Conservation (phyloP, 2,329 filamentous ascomycete species). For the Fusarium nisikadoi region DNA sequence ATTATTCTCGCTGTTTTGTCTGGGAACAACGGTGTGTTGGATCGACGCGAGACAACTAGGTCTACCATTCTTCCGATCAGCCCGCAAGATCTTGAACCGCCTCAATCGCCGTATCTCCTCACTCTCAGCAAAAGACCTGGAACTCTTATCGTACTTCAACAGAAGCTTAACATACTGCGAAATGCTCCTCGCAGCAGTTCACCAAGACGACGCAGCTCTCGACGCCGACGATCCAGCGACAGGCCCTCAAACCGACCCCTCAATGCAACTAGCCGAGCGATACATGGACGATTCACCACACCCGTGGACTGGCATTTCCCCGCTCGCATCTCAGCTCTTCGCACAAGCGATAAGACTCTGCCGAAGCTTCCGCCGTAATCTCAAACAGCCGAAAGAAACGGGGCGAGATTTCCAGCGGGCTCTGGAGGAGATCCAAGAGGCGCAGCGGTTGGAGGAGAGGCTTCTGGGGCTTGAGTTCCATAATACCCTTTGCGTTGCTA, state of each 20-base stretch:
- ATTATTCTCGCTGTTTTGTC: conserved; percentile 53
- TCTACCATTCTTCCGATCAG: conserved; percentile 48
- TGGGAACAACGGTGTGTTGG: conserved; percentile 55
- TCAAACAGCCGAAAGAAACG: conserved; percentile 36
- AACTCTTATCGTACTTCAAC: conserved; percentile 52
- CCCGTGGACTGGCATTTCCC: conserved; percentile 54
- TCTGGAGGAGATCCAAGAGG: conserved; percentile 40
- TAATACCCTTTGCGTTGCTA: conserved; percentile 17
- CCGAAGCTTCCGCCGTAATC: conserved; percentile 47
- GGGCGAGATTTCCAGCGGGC: conserved; percentile 45
- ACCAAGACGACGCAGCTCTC: conserved; percentile 38
- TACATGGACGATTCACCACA: conserved; percentile 43
- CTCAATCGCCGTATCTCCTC: conserved; percentile 36
- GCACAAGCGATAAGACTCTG: conserved; percentile 51
- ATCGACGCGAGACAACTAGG: conserved; percentile 50
- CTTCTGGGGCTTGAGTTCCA: conserved; percentile 48
- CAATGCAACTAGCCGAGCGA: conserved; percentile 25
- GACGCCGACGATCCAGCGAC: not conserved
- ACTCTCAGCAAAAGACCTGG: conserved; percentile 35
- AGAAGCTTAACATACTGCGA: conserved; percentile 55
- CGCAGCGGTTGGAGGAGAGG: conserved; percentile 49
- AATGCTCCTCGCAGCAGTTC: conserved; percentile 54
- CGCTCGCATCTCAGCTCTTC: conserved; percentile 49
- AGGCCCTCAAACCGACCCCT: conserved; percentile 1
- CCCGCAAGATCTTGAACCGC: conserved; percentile 41